These are phyloP conservation scores for Acer campestre DNA, from an alignment of 345 rosid genomes.

Conservation along the genomic window DNA sequence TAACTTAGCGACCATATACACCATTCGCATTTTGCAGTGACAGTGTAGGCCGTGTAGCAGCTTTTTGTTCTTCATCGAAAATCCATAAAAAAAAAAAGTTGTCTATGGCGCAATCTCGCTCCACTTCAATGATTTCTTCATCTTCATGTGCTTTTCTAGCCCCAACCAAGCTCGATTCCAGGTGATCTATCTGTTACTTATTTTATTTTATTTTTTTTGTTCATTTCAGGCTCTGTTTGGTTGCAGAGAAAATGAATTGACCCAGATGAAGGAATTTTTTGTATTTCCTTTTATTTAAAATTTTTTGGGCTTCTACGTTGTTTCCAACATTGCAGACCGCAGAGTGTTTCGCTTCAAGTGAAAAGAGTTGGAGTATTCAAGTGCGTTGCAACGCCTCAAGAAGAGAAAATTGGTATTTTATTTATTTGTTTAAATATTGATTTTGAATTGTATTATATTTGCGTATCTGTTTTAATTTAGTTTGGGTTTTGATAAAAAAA, in stretches of 20 bases:
- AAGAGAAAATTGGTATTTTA: conserved; percentile 43
- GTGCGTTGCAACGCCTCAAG: conserved; percentile 49
- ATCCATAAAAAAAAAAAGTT: too few relatives aligned
- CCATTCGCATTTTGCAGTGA: too few relatives aligned
- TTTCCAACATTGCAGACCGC: conserved; percentile 29
- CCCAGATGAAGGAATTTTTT: not conserved
- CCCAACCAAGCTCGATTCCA: conserved; percentile 27
- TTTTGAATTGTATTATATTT: not conserved
- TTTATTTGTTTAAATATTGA: not conserved
- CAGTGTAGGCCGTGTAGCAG: too few relatives aligned
- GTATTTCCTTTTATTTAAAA: not conserved
- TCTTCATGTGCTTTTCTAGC: conserved; percentile 47
- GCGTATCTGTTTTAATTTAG: not conserved
- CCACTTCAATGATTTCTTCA: conserved; percentile 45
- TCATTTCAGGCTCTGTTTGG: not conserved
- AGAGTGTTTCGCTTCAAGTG: conserved; percentile 26
- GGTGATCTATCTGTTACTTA: conserved; percentile 28
- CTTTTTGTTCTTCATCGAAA: too few relatives aligned
- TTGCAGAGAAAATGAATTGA: not conserved
- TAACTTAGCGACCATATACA: too few relatives aligned
- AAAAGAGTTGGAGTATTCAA: conserved; percentile 31
- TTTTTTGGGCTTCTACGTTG: not conserved
- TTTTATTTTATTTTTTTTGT: too few relatives aligned
- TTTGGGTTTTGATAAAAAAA: not conserved
- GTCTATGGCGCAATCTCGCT: conserved; percentile 10